phyloP scores from a whole-genome alignment of 768 basidiomycete genomes.

The Lenzites betulinus region DNA sequence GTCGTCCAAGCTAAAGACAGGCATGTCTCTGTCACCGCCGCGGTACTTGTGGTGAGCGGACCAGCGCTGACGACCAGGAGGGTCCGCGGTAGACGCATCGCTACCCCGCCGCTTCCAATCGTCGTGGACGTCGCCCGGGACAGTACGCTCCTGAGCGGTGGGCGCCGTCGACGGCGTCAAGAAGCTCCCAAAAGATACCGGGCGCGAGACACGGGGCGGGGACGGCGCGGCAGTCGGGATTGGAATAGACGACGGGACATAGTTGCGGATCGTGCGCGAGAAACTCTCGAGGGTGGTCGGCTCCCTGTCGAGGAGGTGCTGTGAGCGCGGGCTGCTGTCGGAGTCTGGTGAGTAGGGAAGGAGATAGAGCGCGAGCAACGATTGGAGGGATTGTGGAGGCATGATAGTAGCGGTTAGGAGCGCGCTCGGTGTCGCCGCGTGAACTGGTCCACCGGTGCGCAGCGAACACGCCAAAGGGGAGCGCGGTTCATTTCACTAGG shows the following conservation, averaged over 20 bases:
- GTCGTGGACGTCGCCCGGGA: conserved; percentile 12
- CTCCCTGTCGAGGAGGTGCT: conserved; percentile 35
- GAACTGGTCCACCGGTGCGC: not conserved
- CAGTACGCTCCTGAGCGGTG: conserved; percentile 4
- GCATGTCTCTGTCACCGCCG: conserved; percentile 12
- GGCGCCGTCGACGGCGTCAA: conserved; percentile 33
- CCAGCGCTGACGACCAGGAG: not conserved
- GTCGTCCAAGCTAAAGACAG: conserved; percentile 32
- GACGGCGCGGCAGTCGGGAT: conserved; percentile 50
- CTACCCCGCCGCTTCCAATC: conserved; percentile 24
- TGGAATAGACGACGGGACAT: conserved; percentile 54
- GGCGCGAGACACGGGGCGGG: conserved; percentile 51
- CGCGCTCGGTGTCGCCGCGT: not conserved
- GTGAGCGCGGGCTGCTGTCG: conserved; percentile 5
- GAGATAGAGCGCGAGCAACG: not conserved
- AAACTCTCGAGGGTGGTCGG: conserved; percentile 53
- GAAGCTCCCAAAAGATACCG: conserved; percentile 49
- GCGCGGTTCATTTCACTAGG: not conserved
- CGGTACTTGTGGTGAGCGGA: not conserved
- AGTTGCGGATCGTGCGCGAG: conserved; percentile 54
- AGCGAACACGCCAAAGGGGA: not conserved
- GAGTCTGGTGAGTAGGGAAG: not conserved
- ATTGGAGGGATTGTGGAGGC: not conserved
- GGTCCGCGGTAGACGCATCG: conserved; percentile 13
- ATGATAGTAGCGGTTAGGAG: not conserved